A percentile compares a stretch with the other conserved stretches of the same genome.
These are phyloP conservation scores for Tylopilus vinaceipallidus DNA, from an alignment of 768 basidiomycete genomes.

Conservation along the genomic window DNA sequence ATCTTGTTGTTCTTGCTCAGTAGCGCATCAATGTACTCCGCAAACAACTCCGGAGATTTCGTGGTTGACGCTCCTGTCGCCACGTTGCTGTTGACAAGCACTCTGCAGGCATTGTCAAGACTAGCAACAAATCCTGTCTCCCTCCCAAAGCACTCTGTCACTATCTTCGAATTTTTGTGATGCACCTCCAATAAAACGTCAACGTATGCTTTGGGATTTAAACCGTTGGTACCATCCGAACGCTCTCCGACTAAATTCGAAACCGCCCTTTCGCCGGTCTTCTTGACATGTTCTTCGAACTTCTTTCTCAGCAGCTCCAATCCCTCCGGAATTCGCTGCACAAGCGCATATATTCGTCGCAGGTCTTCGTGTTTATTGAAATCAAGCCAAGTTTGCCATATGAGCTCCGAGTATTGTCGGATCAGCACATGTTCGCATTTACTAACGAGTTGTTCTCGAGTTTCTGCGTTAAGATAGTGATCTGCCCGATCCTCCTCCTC, in stretches of 20 bases:
- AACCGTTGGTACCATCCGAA: constrained; percentile 48
- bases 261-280: constrained; percentile 79
- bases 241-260: constrained; percentile 64
- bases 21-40: constrained; percentile 87
- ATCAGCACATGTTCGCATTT: constrained; percentile 94
- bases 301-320: constrained; percentile 87
- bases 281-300: constrained; percentile 96
- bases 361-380: constrained; percentile 94
- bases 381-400: constrained; percentile 89
- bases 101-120: constrained; percentile 91
- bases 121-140: constrained; percentile 93
- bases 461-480: constrained; percentile 86
- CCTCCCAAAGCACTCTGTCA: constrained; percentile 83
- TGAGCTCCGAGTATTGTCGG: constrained; percentile 73
- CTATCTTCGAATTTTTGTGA: constrained; percentile 86
- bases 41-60: constrained; percentile 89
- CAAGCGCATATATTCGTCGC: constrained; percentile 91
- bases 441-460: constrained; percentile 74
- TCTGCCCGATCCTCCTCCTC: constrained; percentile 97
- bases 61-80: constrained; percentile 82
- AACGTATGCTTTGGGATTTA: constrained; percentile 94
- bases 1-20: constrained; percentile 95
- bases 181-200: constrained; percentile 91
- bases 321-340: constrained; percentile 87
- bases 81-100: constrained; percentile 92